Evolutionary conservation across 768 basidiomycete species (phyloP).

Genomic region (Suillus alpinus): DNA sequence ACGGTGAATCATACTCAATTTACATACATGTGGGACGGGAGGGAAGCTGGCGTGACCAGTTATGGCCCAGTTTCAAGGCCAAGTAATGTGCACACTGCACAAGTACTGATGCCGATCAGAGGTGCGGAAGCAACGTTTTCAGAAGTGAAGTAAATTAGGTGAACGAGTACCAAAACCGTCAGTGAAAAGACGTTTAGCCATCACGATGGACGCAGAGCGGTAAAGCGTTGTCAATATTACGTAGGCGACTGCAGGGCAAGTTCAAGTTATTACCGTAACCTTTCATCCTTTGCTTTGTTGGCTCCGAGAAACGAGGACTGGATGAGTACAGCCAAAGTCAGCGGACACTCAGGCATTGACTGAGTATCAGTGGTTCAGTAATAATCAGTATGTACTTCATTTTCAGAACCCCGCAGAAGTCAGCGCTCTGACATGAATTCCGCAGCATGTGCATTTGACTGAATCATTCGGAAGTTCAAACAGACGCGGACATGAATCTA

Average conservation of each 20-base stretch:
- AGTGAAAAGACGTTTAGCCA: neutral
- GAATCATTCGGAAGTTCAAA: neutral
- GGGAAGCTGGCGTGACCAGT: slow-evolving; percentile 20
- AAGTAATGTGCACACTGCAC: slow-evolving; percentile 13
- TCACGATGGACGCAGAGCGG: neutral
- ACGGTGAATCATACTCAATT: slow-evolving; percentile 29
- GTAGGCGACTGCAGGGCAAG: neutral
- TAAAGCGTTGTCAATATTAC: neutral
- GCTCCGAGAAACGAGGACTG: neutral
- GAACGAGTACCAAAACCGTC: neutral
- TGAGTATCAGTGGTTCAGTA: neutral
- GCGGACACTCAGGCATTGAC: neutral
- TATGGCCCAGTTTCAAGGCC: slow-evolving; percentile 18
- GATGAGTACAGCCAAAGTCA: neutral
- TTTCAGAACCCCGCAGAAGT: neutral
- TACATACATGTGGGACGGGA: slow-evolving; percentile 28
- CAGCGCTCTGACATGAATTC: neutral
- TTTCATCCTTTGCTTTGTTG: neutral
- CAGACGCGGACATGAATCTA: neutral
- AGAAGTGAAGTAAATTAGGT: slow-evolving; percentile 30
- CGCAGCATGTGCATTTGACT: neutral
- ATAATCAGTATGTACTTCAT: neutral
- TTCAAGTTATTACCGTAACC: neutral
- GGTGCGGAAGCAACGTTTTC: slow-evolving; percentile 34
- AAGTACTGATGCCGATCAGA: slow-evolving; percentile 24